A percentile compares a stretch with the other conserved stretches of the same genome.
Conservation (phyloP, 169 alveolate species). For the Cyclospora cayetanensis region DNA sequence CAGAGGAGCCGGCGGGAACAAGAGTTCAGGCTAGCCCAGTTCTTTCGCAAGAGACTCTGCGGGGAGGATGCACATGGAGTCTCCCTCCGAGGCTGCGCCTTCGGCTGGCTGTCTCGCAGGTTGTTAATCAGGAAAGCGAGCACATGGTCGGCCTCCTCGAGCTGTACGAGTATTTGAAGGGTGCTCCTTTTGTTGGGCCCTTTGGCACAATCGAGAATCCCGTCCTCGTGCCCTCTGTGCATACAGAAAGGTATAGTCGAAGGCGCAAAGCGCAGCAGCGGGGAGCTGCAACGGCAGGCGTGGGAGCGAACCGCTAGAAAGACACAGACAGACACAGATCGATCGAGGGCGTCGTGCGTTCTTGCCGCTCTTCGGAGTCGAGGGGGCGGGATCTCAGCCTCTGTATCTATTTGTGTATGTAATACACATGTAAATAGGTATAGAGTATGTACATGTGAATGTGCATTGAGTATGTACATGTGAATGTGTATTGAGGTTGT, state of each 20-base stretch:
- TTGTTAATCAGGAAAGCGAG: slow-evolving; percentile 82
- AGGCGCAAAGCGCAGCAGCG: not conserved
- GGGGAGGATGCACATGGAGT: too few relatives aligned
- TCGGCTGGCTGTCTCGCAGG: too few relatives aligned
- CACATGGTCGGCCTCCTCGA: slow-evolving; percentile 89
- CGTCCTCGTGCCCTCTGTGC: slow-evolving; percentile 87
- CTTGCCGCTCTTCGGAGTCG: too few relatives aligned
- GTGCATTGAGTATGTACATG: not conserved
- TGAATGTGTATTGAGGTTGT: not conserved
- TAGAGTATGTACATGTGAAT: not conserved
- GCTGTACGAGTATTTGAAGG: slow-evolving; percentile 88
- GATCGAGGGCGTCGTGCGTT: too few relatives aligned
- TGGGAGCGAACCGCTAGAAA: not conserved
- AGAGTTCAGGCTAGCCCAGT: too few relatives aligned
- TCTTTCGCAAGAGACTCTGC: too few relatives aligned
- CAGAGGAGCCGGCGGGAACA: too few relatives aligned
- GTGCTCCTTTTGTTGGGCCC: slow-evolving; percentile 91
- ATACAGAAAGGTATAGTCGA: slow-evolving; percentile 79
- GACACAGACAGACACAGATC: not conserved
- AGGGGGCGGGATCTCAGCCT: not conserved
- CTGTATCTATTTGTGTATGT: not conserved
- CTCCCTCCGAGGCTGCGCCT: too few relatives aligned
- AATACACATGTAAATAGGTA: not conserved
- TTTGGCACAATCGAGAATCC: slow-evolving; percentile 92
- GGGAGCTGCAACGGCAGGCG: not conserved